Conservation (phyloP, 768 basidiomycete genomes). For the Boletellus sp. region DNA sequence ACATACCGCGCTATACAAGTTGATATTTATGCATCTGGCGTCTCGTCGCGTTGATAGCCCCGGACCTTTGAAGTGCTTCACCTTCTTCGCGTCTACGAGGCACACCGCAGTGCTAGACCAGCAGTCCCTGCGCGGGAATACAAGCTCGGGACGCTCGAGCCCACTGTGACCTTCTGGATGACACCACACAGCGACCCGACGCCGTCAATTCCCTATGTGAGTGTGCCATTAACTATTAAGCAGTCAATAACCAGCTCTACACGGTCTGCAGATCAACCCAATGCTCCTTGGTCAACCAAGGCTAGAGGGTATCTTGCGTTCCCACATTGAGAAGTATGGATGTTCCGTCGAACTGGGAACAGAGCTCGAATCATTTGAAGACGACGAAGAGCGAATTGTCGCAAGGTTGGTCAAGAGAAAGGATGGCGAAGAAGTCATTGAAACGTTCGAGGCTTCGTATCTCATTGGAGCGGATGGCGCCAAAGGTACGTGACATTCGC, state of each 20-base stretch:
- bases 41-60: slow-evolving; percentile 6
- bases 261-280: slow-evolving; percentile 7
- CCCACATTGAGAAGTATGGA: slow-evolving; percentile 17
- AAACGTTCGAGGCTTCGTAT: slow-evolving; percentile 29
- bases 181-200: slow-evolving; percentile 14
- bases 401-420: slow-evolving; percentile 32
- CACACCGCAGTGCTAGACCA: slow-evolving; percentile 28
- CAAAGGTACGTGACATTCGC: slow-evolving; percentile 10
- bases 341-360: slow-evolving; percentile 42
- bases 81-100: slow-evolving; percentile 37
- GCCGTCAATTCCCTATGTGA: slow-evolving; percentile 26
- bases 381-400: slow-evolving; percentile 33
- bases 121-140: slow-evolving; percentile 33
- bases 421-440: slow-evolving; percentile 22
- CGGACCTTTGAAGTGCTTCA: slow-evolving; percentile 44
- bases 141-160: slow-evolving; percentile 21
- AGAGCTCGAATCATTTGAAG: slow-evolving; percentile 41
- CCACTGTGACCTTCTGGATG: slow-evolving; percentile 6
- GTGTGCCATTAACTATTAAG: background rate
- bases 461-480: slow-evolving; percentile 44
- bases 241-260: background rate
- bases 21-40: too few relatives aligned
- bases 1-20: too few relatives aligned
- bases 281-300: slow-evolving; percentile 23
- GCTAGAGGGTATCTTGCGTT: slow-evolving; percentile 27